Evolutionary conservation across 2,329 filamentous ascomycete genomes (phyloP), one percentile per base, ranked within the genome.

Genomic region (Fusarium sambucinum): DNA sequence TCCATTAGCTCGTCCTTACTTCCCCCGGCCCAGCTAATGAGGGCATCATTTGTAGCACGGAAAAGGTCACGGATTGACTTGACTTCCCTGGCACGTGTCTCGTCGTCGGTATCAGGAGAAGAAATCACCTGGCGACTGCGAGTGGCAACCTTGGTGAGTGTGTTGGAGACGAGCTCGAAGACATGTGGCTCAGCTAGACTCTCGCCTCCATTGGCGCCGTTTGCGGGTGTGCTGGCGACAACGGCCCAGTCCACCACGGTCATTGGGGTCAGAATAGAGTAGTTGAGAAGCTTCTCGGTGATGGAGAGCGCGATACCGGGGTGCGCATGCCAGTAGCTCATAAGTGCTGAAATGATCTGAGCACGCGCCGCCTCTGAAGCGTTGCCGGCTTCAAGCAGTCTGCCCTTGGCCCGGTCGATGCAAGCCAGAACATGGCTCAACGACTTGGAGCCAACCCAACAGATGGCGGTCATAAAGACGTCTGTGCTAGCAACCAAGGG

Each of bases 211-310:
- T 80, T 78, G 12, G 79, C 77, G 40, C 81, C 81, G 42, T 76
- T 76, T n/a, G 79, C 84, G 65, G 93, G 80, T 19, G 79, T 77
- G 47, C 73, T 76, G n/a, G 76, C 89, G 32, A 89, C 84, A 14
- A 99, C 85, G 1, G 93, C 93, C 96, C 96, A 99, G 75, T 97
- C 90, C 47, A 97, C 87, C 29, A 99, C 94, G 17, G 90, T 90
- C 59, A 89, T 84, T 0, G 96, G 96, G 11, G 91, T 94, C 35
- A 99, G 85, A 73, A 99, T 97, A 16, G 92, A 94, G 82, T 97
- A 99, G 81, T 98, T 99, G 72, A 99, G 90, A 7, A 99, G 87
- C 80, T 98, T 98, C 83, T 98, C 95, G 60, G 98, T 87, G 73
- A 99, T 97, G 72, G 92, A 92, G 71, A 98, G 88, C 5, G 94